These are phyloP conservation scores for Lepidopterella palustris DNA, from an alignment of 495 filamentous ascomycete species.

Conservation along the genomic window DNA sequence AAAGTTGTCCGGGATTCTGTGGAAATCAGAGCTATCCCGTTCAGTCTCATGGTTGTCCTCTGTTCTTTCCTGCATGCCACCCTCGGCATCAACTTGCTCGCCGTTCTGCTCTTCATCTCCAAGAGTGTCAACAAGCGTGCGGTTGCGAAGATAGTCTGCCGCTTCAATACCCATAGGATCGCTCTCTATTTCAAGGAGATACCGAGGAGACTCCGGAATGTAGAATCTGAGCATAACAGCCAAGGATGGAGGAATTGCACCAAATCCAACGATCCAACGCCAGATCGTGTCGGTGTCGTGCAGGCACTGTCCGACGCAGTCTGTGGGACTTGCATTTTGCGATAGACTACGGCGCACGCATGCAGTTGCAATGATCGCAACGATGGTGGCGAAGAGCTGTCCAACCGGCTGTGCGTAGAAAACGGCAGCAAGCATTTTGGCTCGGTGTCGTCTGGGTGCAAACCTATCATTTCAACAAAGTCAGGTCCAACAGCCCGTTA, in stretches of 20 bases:
- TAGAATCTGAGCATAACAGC: not conserved
- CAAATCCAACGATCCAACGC: constrained; percentile 3
- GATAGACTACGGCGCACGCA: not conserved
- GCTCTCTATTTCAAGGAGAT: not conserved
- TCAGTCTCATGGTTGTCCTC: not conserved
- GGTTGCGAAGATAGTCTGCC: not conserved
- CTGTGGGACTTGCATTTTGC: not conserved
- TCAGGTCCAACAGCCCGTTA: too few relatives aligned
- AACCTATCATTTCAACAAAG: not conserved
- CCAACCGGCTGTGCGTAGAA: not conserved
- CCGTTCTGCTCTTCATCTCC: not conserved
- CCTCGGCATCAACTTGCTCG: not conserved
- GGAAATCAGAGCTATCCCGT: not conserved
- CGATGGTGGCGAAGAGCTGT: not conserved
- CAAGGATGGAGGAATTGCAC: not conserved
- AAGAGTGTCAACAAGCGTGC: not conserved
- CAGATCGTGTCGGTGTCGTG: not conserved
- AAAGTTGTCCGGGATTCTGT: too few relatives aligned
- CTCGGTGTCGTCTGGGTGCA: not conserved
- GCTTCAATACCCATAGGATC: not conserved
- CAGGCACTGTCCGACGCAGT: not conserved
- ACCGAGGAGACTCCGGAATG: not conserved
- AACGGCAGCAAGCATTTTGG: not conserved
- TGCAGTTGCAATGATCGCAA: not conserved
- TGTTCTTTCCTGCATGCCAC: not conserved